These are phyloP conservation scores for Starmera dryadoides DNA, from an alignment of 805 yeast genomes.

Conservation along the genomic window DNA sequence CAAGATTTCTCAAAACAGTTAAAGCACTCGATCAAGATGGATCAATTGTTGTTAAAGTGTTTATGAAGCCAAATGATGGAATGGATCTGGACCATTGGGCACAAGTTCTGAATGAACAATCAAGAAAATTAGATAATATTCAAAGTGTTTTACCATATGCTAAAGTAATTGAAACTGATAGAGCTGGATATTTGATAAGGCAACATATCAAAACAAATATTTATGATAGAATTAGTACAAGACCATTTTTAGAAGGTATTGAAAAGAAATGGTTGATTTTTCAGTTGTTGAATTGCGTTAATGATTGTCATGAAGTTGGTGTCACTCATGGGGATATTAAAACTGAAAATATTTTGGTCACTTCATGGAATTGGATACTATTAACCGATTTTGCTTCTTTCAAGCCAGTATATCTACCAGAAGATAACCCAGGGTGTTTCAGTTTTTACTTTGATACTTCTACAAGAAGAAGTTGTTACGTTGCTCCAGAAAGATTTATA, in stretches of 20 bases:
- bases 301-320: slow-evolving; percentile 52
- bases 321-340: slow-evolving; percentile 88
- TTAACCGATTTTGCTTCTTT: slow-evolving; percentile 78
- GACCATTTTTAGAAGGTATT: slow-evolving; percentile 78
- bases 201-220: slow-evolving; percentile 73
- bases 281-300: slow-evolving; percentile 63
- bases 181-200: slow-evolving; percentile 87
- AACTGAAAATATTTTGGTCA: slow-evolving; percentile 79
- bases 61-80: slow-evolving; percentile 61
- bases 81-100: slow-evolving; percentile 16
- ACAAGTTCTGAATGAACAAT: slow-evolving; percentile 24
- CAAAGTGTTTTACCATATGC: slow-evolving; percentile 67
- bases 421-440: slow-evolving; percentile 87
- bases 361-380: slow-evolving; percentile 84
- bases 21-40: slow-evolving; percentile 73
- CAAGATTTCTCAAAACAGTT: slow-evolving; percentile 81
- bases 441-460: slow-evolving; percentile 91
- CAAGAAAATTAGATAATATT: slow-evolving; percentile 34
- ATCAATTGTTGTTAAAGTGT: slow-evolving; percentile 67
- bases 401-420: slow-evolving; percentile 84
- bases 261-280: slow-evolving; percentile 83
- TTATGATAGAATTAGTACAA: slow-evolving; percentile 79
- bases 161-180: slow-evolving; percentile 73
- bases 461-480: slow-evolving; percentile 76
- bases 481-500: slow-evolving; percentile 88